phyloP scores from a whole-genome alignment of 2,329 filamentous ascomycete genomes.

The Pestalotiopsis sp. region DNA sequence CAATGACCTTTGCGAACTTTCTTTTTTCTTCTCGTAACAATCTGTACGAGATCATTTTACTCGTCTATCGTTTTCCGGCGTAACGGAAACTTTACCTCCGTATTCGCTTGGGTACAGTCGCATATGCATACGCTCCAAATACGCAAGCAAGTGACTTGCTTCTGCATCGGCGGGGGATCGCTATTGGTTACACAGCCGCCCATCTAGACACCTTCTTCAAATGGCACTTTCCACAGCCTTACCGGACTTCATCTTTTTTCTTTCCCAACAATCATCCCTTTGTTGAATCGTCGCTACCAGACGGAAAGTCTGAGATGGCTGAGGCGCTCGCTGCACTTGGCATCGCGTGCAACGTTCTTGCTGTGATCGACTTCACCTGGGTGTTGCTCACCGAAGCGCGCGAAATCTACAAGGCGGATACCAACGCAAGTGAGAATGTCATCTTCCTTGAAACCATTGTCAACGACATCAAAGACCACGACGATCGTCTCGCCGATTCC shows the following conservation, averaged over 20 bases:
- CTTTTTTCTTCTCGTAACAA: too few species aligned
- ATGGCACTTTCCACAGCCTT: not conserved
- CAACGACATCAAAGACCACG: not conserved
- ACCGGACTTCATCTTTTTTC: not conserved
- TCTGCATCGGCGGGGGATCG: not conserved
- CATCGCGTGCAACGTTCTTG: not conserved
- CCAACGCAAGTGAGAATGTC: not conserved
- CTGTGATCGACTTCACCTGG: conserved; percentile 2
- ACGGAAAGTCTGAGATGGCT: not conserved
- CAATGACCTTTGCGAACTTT: too few species aligned
- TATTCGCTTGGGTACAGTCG: too few species aligned
- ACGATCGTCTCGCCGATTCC: not conserved
- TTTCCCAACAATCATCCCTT: not conserved
- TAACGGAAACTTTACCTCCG: too few species aligned
- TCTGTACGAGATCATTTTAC: too few species aligned
- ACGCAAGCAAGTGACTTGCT: too few species aligned
- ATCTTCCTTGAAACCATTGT: not conserved
- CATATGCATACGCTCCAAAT: too few species aligned
- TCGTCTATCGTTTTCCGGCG: too few species aligned
- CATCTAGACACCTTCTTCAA: not conserved
- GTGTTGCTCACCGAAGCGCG: not conserved
- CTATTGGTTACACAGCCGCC: not conserved
- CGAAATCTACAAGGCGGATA: not conserved
- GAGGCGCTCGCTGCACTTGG: not conserved
- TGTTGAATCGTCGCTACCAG: not conserved